phyloP scores from a whole-genome alignment of 345 rosid species.

The Populus alba region DNA sequence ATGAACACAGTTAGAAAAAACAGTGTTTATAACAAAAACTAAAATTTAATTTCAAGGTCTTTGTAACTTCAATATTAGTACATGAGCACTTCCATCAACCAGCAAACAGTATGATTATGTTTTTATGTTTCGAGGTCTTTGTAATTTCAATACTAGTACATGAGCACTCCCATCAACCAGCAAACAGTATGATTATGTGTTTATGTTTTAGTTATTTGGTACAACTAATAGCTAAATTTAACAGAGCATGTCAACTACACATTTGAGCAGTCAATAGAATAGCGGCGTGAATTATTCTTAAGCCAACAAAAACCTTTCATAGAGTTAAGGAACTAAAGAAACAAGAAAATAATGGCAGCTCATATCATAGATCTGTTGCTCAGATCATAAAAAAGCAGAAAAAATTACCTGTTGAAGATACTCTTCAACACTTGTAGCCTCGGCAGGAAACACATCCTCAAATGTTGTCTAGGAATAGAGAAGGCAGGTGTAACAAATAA shows the following conservation, averaged over 20 bases:
- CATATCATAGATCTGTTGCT: not conserved
- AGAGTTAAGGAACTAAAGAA: not conserved
- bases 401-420: constrained; percentile 85
- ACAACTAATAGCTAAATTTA: not conserved
- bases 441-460: constrained; percentile 97
- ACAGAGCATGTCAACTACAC: not conserved
- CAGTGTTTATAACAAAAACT: too few relatives aligned
- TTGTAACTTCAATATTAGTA: too few relatives aligned
- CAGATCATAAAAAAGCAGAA: constrained; percentile 1
- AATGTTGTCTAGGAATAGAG: constrained; percentile 61
- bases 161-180: not conserved
- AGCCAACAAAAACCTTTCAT: not conserved
- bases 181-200: not conserved
- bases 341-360: not conserved
- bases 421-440: constrained; percentile 91
- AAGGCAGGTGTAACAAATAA: constrained; percentile 5
- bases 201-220: not conserved
- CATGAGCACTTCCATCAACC: not conserved
- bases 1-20: not conserved
- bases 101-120: not conserved
- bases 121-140: not conserved
- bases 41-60: too few relatives aligned
- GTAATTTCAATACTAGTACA: too few relatives aligned
- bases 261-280: not conserved
- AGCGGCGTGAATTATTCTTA: not conserved